Evolutionary conservation across 2,329 filamentous ascomycete genomes (phyloP), one percentile per base, ranked within the genome.

Genomic region (Claviceps arundinis): DNA sequence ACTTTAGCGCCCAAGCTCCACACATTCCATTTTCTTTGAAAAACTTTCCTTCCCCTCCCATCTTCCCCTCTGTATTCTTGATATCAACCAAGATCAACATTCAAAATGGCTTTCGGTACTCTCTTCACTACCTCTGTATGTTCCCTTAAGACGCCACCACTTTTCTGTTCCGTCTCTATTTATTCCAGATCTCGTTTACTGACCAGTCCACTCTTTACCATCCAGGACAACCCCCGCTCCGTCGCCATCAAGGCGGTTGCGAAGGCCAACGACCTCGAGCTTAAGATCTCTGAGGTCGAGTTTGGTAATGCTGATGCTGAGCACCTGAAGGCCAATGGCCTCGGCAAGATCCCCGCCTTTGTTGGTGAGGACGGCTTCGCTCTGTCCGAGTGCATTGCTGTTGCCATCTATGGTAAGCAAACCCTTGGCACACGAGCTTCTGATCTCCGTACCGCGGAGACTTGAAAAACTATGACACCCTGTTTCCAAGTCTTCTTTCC

Each of bases 51-150:
- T 48, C 52, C 61, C 58, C 56, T 55, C 58, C 50, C 41, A 37
- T 45, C 16, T 30, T 9, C 14, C n/a, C 44, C 22, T 37, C 50
- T 34, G 45, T 37, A 54, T 50, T 30, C 54, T 45, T 49, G 16
- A 43, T 11, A 34, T 55, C 54, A 54, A 56, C 57, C 26, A 26
- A 44, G 26, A 50, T 51, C 26, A 58, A 60, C 64, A 67, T 66
- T 70, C 76, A 88, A 80, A 72, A 94, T 95, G 86, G 80, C 87
- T 70, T 97, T 98, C 81, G 93, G 93, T 77, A 98, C 95, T 80
- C 82, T 98, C 68, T 97, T 93, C 82, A 87, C 85, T 70, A 82
- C 80, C 72, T 70, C 81, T 75, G 91, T 95, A 84, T 63, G 71
- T 49, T 55, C 52, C 41, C 22, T 34, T 6, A 50, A 24, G n/a